Base-by-base conservation (phyloP, 2,329 filamentous ascomycete species). In the Domatiomyces globalis region DNA sequence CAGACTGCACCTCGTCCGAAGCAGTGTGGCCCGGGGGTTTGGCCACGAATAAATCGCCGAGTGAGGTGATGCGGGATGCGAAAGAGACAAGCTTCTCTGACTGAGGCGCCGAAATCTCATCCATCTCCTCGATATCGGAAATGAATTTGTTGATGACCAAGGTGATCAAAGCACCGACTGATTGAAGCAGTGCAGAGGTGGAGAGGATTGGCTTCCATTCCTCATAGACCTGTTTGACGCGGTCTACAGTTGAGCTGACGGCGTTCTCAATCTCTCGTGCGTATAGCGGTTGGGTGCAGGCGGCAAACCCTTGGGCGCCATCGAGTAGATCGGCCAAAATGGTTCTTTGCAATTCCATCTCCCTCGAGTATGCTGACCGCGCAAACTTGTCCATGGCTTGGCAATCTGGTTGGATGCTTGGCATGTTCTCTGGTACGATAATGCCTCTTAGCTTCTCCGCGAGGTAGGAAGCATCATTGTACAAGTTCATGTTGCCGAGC, bases 261-360 rank as follows among this genome's bases (percentile, higher is more conserved):
- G 80, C 78, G 55, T 74, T 74, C 55, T 81, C 77, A 61, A 79
- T 82, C 60, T 80, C 76, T 17, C 69, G 65, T 20, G 76, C 73
- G 63, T 78, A 81, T 2, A 79, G 79, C 27, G 74, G 71, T 29
- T 73, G 71, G 4, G 78, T 80, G 61, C 78, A 81, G 46, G 73
- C 73, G 22, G 69, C 67, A 63, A 83, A 82, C 15, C 79, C 79
- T 63, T 81, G 77, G 1, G 78, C 77, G 19, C 77, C 77, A 58
- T 82, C 79, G 4, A 83, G 73, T 15, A 82, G 67, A 61, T 83
- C 80, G 18, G 71, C 71, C 10, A 83, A 66, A 55, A 83, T 79
- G 1, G 77, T 81, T 49, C 78, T 71, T 58, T 83, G 80, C 1
- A 74, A 75, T 50, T 82, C 78, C 77, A 83, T 81, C 63, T 82